Base-by-base conservation (phyloP, 75 land plant genomes). In the Sequoiadendron giganteum region DNA sequence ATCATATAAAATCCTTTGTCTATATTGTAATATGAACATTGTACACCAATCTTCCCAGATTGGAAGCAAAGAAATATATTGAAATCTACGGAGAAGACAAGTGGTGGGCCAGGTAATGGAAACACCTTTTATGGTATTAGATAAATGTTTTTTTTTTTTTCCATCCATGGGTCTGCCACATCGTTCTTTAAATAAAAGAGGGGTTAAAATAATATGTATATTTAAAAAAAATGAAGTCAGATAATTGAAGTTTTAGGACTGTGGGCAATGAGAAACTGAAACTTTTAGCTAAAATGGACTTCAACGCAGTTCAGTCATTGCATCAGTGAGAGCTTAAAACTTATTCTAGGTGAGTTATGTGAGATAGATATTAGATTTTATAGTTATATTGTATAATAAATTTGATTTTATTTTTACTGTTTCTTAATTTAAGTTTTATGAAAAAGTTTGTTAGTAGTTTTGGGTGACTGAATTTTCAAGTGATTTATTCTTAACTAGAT, bases 51-150 rank as follows among this genome's bases (percentile, higher is more conserved):
- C 38, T 78, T 6, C 81, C 43, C 9, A 78, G 81, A 78, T 16
- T 78, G 43, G 81, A 78, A 78, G 81, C 81, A 78, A 78, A 40
- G 15, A 78, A 16, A 11, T 78, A 78, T 39, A 78, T 78, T 14
- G 42, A 78, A 3, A 39, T 78, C 7, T 78, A 38, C 3, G 39
- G 6, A 39, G 36, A 39, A 18, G 11, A 78, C 21, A 39, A 15
- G 16, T 38, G 8, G 1, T 70, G 81, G 39, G 1, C 18, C 43
- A 78, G 39, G 81, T 39, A 38, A 16, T 78, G 11, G 39, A 15
- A 38, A 8, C n/a, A 3, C 21, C 42, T 39, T 36, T 76, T 76
- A 14, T 32, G 1, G 3, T 32, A 3, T 36, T 0, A 13, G 0
- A 5, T 32, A 30, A 76, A 32, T 11, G 32, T 0, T 68, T 68